Evolutionary conservation across 2,329 filamentous ascomycete genomes (phyloP).

Genomic region (Aspergillus sp.): DNA sequence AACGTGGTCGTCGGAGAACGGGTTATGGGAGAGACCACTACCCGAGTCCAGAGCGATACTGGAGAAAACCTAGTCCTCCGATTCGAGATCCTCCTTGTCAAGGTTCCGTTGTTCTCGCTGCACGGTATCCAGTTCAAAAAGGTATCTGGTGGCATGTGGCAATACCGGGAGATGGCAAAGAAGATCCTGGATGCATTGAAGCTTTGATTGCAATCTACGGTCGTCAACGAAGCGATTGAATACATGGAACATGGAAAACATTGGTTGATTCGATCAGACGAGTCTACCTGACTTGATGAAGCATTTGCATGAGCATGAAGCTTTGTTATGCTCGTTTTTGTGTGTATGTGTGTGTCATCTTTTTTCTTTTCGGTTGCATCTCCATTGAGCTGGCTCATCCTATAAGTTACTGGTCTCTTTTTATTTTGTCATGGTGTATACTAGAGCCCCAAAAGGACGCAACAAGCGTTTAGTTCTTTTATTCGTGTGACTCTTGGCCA

Average conservation of each 20-base stretch:
- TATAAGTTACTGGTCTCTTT: no score
- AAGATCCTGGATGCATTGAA: constrained; percentile 84
- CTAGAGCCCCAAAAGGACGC: no score
- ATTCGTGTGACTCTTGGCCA: no score
- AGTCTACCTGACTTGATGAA: no score
- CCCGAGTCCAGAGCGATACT: constrained; percentile 84
- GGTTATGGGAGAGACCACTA: constrained; percentile 80
- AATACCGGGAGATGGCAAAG: constrained; percentile 98
- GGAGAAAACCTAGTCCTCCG: constrained; percentile 78
- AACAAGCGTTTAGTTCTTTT: no score
- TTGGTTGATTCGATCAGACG: no score
- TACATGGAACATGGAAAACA: no score
- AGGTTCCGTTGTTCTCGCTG: constrained; percentile 85
- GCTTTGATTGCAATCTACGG: constrained; percentile 48
- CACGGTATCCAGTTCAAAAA: constrained; percentile 99
- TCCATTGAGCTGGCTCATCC: no score
- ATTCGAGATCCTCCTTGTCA: constrained; percentile 97
- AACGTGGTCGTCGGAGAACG: constrained; percentile 50
- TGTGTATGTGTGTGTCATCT: no score
- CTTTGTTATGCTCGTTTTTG: background rate
- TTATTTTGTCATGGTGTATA: no score
- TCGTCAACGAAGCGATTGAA: no score
- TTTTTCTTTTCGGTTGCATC: no score
- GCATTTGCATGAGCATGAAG: constrained; percentile 8
- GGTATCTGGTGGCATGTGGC: constrained; percentile 91